Conservation (phyloP, 2,329 filamentous ascomycete genomes). For the Cryphonectria japonica region DNA sequence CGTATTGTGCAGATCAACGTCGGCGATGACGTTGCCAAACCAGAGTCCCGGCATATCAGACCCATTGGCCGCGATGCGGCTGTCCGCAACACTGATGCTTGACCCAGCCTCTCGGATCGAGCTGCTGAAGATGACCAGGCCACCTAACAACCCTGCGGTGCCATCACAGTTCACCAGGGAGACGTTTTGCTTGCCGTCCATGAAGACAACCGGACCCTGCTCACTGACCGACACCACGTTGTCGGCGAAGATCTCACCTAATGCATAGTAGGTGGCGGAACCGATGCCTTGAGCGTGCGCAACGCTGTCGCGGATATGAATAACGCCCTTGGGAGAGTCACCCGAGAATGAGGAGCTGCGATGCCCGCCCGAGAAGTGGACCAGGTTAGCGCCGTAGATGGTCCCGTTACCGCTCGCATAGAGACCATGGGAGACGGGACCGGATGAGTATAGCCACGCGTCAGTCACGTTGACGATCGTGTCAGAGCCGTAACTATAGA, state of each 20-base stretch:
- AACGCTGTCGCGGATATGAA: slow-evolving; percentile 36
- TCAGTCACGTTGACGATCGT: slow-evolving; percentile 36
- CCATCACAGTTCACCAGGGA: slow-evolving; percentile 33
- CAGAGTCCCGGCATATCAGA: slow-evolving; percentile 35
- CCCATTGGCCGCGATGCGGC: slow-evolving; percentile 33
- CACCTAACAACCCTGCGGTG: slow-evolving; percentile 37
- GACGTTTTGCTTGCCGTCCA: slow-evolving; percentile 35
- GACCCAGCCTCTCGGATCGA: slow-evolving; percentile 29
- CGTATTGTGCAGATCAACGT: slow-evolving; percentile 24
- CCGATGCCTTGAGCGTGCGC: slow-evolving; percentile 39
- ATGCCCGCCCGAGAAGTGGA: slow-evolving; percentile 38
- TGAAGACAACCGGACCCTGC: slow-evolving; percentile 35
- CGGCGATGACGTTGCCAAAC: slow-evolving; percentile 39
- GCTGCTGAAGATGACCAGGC: slow-evolving; percentile 35
- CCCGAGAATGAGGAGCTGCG: slow-evolving; percentile 40
- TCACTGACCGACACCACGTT: slow-evolving; percentile 36
- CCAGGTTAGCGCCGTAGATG: slow-evolving; percentile 33
- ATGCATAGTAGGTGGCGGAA: slow-evolving; percentile 39
- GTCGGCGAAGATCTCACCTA: slow-evolving; percentile 35
- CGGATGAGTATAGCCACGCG: slow-evolving; percentile 39
- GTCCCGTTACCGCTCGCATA: slow-evolving; percentile 41
- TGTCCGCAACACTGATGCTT: slow-evolving; percentile 32
- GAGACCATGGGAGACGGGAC: slow-evolving; percentile 38
- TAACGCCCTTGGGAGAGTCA: slow-evolving; percentile 36
- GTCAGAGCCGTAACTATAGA: slow-evolving; percentile 38